Percentiles rank a stretch among this genome's conserved stretches.
phyloP scores from a whole-genome alignment of 2,329 filamentous ascomycete species.

The Talaromyces sp. region DNA sequence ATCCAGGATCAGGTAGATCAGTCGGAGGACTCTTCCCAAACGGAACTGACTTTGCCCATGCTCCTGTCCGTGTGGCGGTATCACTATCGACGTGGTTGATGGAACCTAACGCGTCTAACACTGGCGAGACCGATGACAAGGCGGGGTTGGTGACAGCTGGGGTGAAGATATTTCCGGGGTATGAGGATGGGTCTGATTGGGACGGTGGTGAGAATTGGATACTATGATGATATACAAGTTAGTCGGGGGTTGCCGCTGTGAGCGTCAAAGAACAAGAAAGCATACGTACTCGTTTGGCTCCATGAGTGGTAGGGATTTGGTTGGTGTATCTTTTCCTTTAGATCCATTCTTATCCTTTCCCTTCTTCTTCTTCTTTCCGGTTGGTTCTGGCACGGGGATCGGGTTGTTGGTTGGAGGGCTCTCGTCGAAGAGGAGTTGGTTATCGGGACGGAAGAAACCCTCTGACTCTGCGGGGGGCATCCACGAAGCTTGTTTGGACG shows the following conservation, averaged over 20 bases:
- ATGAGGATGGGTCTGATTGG: slow-evolving; percentile 31
- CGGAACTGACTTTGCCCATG: slow-evolving; percentile 46
- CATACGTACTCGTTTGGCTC: slow-evolving; percentile 36
- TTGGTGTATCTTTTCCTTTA: slow-evolving; percentile 35
- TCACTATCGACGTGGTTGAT: slow-evolving; percentile 33
- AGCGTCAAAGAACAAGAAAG: not conserved
- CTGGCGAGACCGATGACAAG: slow-evolving; percentile 30
- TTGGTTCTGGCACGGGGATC: slow-evolving; percentile 30
- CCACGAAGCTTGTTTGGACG: slow-evolving; percentile 29
- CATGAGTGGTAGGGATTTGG: slow-evolving; percentile 31
- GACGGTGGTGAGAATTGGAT: slow-evolving; percentile 27
- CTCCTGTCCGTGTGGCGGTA: slow-evolving; percentile 37
- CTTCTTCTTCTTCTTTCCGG: slow-evolving; percentile 40
- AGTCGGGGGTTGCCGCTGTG: slow-evolving; percentile 14
- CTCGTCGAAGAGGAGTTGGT: slow-evolving; percentile 34
- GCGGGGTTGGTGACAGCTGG: slow-evolving; percentile 27
- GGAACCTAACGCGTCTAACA: slow-evolving; percentile 38
- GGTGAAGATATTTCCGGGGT: slow-evolving; percentile 26
- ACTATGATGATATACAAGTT: slow-evolving; percentile 23
- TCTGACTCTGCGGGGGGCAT: slow-evolving; percentile 43
- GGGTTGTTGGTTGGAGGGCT: slow-evolving; percentile 28
- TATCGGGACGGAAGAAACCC: slow-evolving; percentile 37
- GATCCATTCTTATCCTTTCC: slow-evolving; percentile 36
- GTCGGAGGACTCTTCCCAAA: slow-evolving; percentile 45
- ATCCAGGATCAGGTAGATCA: slow-evolving; percentile 34